These are phyloP conservation scores for Rhodamnia rubescens DNA, from an alignment of 345 rosid genomes.

Conservation along the genomic window DNA sequence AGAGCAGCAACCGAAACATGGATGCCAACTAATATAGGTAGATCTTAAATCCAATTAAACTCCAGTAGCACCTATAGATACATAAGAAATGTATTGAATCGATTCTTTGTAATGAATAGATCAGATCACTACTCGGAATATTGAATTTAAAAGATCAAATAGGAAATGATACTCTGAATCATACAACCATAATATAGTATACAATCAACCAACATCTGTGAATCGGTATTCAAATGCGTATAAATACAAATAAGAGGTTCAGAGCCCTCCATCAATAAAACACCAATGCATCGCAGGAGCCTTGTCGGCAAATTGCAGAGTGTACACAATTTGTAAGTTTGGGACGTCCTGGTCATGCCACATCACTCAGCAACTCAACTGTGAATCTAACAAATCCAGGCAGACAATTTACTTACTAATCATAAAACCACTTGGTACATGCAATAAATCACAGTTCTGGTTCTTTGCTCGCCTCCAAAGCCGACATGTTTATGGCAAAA, in stretches of 20 bases:
- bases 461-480: not conserved
- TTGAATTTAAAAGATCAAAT: not conserved
- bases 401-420: not conserved
- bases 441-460: not conserved
- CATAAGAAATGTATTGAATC: not conserved
- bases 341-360: not conserved
- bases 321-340: not conserved
- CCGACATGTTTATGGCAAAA: not conserved
- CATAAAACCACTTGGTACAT: not conserved
- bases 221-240: no score
- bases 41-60: not conserved
- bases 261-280: not conserved
- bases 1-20: not conserved
- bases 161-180: not conserved
- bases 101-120: rapidly evolving
- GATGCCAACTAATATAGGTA: not conserved
- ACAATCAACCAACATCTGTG: not conserved
- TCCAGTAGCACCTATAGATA: not conserved
- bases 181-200: not conserved
- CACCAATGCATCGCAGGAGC: not conserved
- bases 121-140: not conserved
- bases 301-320: rapidly evolving
- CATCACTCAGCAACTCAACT: not conserved
- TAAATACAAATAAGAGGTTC: no score
- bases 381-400: not conserved